phyloP scores from a whole-genome alignment of 2,329 filamentous ascomycete genomes.

The Podosphaera aphanis region DNA sequence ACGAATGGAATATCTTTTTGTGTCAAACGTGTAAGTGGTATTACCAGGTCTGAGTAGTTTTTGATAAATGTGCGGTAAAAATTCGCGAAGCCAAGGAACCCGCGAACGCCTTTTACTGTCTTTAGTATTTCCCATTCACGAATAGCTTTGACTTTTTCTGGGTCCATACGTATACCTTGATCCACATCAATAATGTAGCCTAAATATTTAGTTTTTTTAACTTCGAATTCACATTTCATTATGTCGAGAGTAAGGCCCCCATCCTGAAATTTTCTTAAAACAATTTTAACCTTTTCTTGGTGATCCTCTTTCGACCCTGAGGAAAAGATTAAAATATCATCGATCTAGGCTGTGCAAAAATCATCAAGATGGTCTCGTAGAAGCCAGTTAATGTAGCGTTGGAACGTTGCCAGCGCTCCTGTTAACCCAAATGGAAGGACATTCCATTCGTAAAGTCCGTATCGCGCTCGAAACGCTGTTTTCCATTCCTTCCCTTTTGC shows the following conservation, averaged over 20 bases:
- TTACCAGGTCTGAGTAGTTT: background rate
- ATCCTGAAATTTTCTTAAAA: background rate
- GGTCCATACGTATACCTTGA: background rate
- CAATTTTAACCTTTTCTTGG: background rate
- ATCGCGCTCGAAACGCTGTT: background rate
- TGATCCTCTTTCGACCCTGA: background rate
- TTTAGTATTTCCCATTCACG: background rate
- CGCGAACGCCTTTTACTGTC: background rate
- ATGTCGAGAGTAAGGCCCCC: conserved; percentile 1
- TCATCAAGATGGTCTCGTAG: background rate
- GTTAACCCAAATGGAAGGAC: background rate
- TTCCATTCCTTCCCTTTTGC: conserved; percentile 1
- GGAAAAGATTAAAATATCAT: conserved; percentile 1
- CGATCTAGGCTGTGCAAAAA: background rate
- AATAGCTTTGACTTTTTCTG: background rate
- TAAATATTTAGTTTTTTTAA: conserved; percentile 2
- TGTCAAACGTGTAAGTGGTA: background rate
- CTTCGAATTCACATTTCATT: background rate
- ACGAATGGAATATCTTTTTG: background rate
- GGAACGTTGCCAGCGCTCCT: background rate
- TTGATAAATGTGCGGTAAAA: background rate
- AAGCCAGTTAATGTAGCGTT: background rate
- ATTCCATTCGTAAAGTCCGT: background rate
- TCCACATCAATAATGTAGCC: conserved; percentile 1
- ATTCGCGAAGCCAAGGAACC: background rate